Evolutionary conservation across 495 filamentous ascomycete species (phyloP), one percentile per base, ranked within the genome.

Genomic region (Neurospora discreta): DNA sequence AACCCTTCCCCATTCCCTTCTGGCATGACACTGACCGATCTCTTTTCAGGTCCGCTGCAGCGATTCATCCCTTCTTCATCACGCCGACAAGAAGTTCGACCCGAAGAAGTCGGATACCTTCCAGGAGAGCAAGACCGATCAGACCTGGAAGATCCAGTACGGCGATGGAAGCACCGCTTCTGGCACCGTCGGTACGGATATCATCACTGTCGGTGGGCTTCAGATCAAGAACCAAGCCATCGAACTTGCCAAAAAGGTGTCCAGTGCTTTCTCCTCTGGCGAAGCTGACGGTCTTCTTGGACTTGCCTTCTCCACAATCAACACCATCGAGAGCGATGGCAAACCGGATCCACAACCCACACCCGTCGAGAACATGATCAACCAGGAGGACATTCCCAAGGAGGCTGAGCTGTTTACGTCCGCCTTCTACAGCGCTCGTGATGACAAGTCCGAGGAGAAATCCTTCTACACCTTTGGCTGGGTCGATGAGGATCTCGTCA

Each of bases 401-500:
- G 80, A 82, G 5, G 76, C 85, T 3, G 85, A 89, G 78, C 84
- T 95, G n/a, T 94, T 93, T 82, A 93, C 91, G 0, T 89, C 86
- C 26, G 89, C 91, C 70, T 86, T 94, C 52, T 90, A 90, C 72
- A 89, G 85, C 70, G 87, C 85, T 81, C 85, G 87, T 30, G 88
- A 91, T 79, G 75, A 81, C 39, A 82, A 85, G 71, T 65, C 52
- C 8, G 52, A 3, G 52, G 84, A 86, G 69, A 82, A 86, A 69
- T 89, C 88, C 2, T 94, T 93, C 83, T 93, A 92, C 81, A 93
- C 91, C 0, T 93, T 94, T 74, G 92, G 92, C 36, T 93, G 84
- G 77, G 90, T 94, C 76, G 92, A 93, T 76, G 77, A 91, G 72
- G 87, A 86, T 7, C 85, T 88, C 0, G 84, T 92, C 65, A 84